phyloP scores from a whole-genome alignment of 2,329 filamentous ascomycete species.

The Parasarocladium wereldwijsianum region DNA sequence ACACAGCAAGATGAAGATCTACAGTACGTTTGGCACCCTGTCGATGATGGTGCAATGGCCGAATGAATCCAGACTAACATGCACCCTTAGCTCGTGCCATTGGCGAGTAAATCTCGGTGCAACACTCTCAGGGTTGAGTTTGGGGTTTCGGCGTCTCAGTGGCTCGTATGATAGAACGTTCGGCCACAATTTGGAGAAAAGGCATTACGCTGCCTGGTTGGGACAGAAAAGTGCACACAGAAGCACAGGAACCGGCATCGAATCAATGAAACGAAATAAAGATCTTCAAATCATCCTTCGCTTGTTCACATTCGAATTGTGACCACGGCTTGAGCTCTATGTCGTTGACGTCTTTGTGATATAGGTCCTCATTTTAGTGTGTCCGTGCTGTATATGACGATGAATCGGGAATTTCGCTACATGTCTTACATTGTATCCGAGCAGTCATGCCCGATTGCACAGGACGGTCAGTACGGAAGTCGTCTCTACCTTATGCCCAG shows the following conservation, averaged over 20 bases:
- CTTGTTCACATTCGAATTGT: neutral
- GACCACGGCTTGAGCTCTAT: constrained; percentile 9
- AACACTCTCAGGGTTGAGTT: constrained; percentile 19
- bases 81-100: constrained; percentile 46
- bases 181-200: constrained; percentile 10
- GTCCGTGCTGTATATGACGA: too few relatives aligned
- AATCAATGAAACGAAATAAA: constrained; percentile 24
- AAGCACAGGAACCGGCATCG: constrained; percentile 23
- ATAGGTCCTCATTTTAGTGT: too few relatives aligned
- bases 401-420: too few relatives aligned
- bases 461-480: too few relatives aligned
- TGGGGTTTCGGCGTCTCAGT: constrained; percentile 19
- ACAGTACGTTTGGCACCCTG: constrained; percentile 45
- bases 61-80: constrained; percentile 13
- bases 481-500: too few relatives aligned
- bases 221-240: constrained; percentile 25
- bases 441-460: too few relatives aligned
- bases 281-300: constrained; percentile 13
- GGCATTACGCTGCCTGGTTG: constrained; percentile 17
- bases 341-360: constrained; percentile 4
- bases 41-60: neutral
- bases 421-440: too few relatives aligned
- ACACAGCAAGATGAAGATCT: constrained; percentile 97
- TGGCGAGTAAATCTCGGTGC: constrained; percentile 26
- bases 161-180: constrained; percentile 19